Evolutionary conservation across 768 basidiomycete species (phyloP).

Genomic region (Suillus decipiens): DNA sequence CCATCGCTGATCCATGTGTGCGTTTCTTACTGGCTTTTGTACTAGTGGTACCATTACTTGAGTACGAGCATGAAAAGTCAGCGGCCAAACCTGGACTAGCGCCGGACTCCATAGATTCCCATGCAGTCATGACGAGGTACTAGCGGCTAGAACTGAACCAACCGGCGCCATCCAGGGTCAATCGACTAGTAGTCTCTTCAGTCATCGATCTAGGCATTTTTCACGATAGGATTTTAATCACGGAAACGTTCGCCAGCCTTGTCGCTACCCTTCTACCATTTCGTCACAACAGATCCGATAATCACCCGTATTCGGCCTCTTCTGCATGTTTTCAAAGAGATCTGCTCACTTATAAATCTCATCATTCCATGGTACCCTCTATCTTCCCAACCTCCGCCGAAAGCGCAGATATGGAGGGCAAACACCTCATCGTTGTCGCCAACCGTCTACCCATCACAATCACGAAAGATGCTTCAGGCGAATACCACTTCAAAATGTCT

Average conservation of each 20-base stretch:
- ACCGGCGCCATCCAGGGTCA: background rate
- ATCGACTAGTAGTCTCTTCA: background rate
- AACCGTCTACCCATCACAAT: conserved; percentile 97
- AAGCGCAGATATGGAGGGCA: conserved; percentile 49
- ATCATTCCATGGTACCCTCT: conserved; percentile 26
- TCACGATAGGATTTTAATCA: conserved; percentile 1
- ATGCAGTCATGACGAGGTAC: background rate
- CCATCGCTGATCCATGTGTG: conserved; percentile 1
- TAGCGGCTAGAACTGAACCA: background rate
- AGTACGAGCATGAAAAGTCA: background rate
- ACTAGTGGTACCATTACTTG: background rate
- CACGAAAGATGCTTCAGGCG: conserved; percentile 86
- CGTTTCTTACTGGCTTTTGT: conserved; percentile 4
- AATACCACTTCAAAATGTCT: conserved; percentile 99
- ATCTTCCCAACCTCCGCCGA: conserved; percentile 27
- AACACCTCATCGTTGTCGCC: conserved; percentile 91
- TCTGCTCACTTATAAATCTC: conserved; percentile 30
- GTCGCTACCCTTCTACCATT: conserved; percentile 9
- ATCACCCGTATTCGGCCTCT: conserved; percentile 32
- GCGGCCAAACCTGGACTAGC: background rate
- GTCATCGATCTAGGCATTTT: conserved; percentile 2
- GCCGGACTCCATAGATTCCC: background rate
- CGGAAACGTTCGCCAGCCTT: conserved; percentile 15
- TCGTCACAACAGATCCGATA: conserved; percentile 31
- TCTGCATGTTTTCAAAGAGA: conserved; percentile 23